Evolutionary conservation across 2,329 filamentous ascomycete genomes (phyloP).

Genomic region (Ophioceras dolichostomum): DNA sequence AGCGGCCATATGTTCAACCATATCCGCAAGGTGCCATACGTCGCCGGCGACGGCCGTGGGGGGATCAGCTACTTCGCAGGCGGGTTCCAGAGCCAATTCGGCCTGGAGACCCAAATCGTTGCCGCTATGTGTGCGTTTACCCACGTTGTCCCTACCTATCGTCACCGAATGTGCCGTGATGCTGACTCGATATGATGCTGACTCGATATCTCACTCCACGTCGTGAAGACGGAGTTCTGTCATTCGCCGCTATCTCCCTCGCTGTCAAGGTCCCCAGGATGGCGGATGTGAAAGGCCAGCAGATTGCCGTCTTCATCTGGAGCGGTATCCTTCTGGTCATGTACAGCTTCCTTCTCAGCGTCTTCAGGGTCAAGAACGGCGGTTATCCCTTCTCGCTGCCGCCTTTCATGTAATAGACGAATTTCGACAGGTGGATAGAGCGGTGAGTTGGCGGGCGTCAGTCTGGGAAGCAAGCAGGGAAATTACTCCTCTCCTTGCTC

Average conservation of each 20-base stretch:
- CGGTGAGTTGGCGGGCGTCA: too few species aligned
- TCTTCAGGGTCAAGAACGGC: constrained; percentile 90
- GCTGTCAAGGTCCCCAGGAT: constrained; percentile 90
- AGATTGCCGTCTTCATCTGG: constrained; percentile 73
- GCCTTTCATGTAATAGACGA: constrained; percentile 59
- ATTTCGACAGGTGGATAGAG: too few species aligned
- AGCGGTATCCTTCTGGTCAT: constrained; percentile 62
- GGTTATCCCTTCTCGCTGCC: constrained; percentile 92
- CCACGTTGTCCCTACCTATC: not conserved
- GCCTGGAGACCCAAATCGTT: constrained; percentile 89
- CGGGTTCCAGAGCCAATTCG: constrained; percentile 89
- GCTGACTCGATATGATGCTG: not conserved
- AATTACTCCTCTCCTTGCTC: too few species aligned
- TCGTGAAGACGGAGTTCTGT: constrained; percentile 49
- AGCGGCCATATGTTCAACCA: constrained; percentile 99
- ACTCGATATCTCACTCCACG: not conserved
- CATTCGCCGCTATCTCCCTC: constrained; percentile 84
- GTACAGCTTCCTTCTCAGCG: constrained; percentile 88
- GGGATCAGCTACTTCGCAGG: constrained; percentile 82
- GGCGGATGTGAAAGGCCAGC: constrained; percentile 61
- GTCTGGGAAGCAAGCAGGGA: too few species aligned
- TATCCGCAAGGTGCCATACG: constrained; percentile 91
- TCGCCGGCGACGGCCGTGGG: constrained; percentile 70
- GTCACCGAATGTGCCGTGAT: not conserved
- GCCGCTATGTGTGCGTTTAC: constrained; percentile 71